Base-by-base conservation (phyloP, 23 red algal genomes). In the Gracilaria caudata region DNA sequence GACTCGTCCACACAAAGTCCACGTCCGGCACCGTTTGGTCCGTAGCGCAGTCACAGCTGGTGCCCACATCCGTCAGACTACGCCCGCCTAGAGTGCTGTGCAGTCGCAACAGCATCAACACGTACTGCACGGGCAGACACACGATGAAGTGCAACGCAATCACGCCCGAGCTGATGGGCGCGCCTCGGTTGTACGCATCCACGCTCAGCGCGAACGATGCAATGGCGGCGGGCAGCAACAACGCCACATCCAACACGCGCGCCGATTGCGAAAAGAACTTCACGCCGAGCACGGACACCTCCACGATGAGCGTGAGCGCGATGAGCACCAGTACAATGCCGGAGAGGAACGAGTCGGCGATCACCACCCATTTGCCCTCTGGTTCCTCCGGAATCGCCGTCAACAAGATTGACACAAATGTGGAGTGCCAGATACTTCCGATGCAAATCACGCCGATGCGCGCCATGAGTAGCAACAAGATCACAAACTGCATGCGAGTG, bases 1-100 rank as follows among this genome's bases (percentile, higher is more conserved):
- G 90, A 7, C 53, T 57, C 7, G 90, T 93, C 90, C 90, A 93
- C 36, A 93, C 79, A 78, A 93, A 93, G 79, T 93, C 90, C n/a
- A 86, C 72, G 24, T 77, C 49, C 16, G 83, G 83, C 10, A 87
- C 34, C 30, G 12, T 45, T 21, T 32, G 3, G 16, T 73, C 37
- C 37, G 35, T 60, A 2, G 59, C 37, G 19, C 34, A 39, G 24
- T 66, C 19, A 53, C 34, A 29, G 17, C 43, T 26, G 45, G 28
- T 40, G 20, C 47, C 28, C 17, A 30, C 29, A n/a, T 93, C 68
- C 21, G 80, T 83, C 3, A 93, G 51, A 38, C 63, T 29, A 8
- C 81, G 63, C 13, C 46, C 56, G 24, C 90, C 79, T 17, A 93
- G 44, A 21, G 68, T 71, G 4, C 90, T 29, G 39, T 79, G 65